Conservation (phyloP, 768 basidiomycete species). For the Mycena kentingensis region DNA sequence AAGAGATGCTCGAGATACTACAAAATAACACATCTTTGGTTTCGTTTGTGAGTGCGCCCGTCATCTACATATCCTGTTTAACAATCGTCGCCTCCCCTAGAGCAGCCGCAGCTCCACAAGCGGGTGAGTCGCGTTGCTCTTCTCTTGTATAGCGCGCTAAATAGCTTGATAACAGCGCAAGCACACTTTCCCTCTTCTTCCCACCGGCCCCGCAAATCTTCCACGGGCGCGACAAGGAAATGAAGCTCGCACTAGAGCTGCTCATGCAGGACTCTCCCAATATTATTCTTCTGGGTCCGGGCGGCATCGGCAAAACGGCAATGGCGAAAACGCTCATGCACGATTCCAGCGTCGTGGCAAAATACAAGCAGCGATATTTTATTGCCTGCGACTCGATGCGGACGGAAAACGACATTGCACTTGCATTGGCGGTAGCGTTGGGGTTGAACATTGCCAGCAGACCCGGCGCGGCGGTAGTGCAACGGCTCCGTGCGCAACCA, state of each 20-base stretch:
- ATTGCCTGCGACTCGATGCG: neutral
- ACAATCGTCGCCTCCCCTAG: too few species aligned
- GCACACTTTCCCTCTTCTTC: neutral
- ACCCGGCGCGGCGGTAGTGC: neutral
- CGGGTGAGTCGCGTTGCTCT: too few species aligned
- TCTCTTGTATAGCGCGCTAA: neutral
- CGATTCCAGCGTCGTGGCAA: neutral
- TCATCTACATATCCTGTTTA: too few species aligned
- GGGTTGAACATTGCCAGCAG: too few species aligned
- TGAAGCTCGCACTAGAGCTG: neutral
- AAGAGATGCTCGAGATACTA: too few species aligned
- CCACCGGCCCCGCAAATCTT: neutral
- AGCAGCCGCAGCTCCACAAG: too few species aligned
- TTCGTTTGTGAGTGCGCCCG: too few species aligned
- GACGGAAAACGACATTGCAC: neutral
- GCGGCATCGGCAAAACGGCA: too few species aligned
- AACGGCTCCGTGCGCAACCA: too few species aligned
- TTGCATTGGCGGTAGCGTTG: too few species aligned
- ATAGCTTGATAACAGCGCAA: too few species aligned
- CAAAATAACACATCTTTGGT: too few species aligned
- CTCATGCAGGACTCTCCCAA: neutral
- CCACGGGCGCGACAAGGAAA: neutral
- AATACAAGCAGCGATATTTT: neutral
- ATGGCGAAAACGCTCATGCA: neutral
- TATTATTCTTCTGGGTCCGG: neutral